Evolutionary conservation across 2,329 filamentous ascomycete species (phyloP).

Genomic region (Biscogniauxia mediterranea): DNA sequence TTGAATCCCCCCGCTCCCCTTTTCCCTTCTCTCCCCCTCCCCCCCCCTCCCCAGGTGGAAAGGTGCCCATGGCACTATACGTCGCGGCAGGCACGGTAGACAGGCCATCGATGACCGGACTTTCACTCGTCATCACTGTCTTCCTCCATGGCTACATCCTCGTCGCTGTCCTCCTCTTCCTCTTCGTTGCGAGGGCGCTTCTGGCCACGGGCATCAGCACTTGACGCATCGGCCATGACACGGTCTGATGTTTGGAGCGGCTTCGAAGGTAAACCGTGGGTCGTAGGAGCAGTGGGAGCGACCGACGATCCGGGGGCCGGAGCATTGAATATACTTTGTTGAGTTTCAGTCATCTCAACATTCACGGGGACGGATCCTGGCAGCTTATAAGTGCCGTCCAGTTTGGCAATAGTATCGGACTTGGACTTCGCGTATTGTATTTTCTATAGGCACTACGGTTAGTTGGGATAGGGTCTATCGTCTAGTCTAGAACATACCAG

Average conservation of each 20-base stretch:
- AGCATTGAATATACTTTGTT: constrained; percentile 78
- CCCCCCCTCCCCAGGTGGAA: background rate
- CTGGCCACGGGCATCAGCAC: constrained; percentile 57
- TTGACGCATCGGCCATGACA: constrained; percentile 49
- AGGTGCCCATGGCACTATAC: background rate
- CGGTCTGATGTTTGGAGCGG: constrained; percentile 47
- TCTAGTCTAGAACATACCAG: constrained; percentile 60
- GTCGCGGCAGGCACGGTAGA: constrained; percentile 29
- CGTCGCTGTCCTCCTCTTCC: constrained; percentile 57
- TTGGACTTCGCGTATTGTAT: constrained; percentile 89
- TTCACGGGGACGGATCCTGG: constrained; percentile 54
- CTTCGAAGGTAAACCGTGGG: constrained; percentile 45
- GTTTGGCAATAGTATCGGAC: constrained; percentile 83
- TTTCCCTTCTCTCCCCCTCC: background rate
- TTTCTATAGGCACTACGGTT: constrained; percentile 55
- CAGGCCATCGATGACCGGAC: constrained; percentile 49
- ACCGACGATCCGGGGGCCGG: constrained; percentile 52
- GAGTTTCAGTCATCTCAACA: constrained; percentile 68
- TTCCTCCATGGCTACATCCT: constrained; percentile 66
- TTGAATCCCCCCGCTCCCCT: constrained; percentile 5
- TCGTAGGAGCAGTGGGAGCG: constrained; percentile 36
- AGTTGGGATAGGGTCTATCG: constrained; percentile 5
- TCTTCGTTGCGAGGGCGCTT: constrained; percentile 73
- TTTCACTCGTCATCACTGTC: constrained; percentile 60
- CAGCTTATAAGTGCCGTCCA: constrained; percentile 85